Conservation (phyloP, 257 asterid species). For the Striga asiatica region DNA sequence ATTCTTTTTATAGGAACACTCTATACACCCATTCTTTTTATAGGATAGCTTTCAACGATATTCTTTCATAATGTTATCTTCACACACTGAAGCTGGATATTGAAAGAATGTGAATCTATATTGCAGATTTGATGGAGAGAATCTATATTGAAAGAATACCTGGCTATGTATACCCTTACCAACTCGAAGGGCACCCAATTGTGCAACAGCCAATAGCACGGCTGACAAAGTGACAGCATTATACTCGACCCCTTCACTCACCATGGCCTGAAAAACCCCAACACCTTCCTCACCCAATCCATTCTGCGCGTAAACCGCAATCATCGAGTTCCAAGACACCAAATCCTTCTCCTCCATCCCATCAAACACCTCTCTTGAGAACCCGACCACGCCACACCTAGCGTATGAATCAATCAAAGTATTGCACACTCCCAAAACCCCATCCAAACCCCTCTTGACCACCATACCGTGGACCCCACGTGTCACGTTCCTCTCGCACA, state of each 20-base stretch:
- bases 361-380: conserved; percentile 58
- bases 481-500: conserved; percentile 42
- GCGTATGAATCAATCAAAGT: conserved; percentile 85
- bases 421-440: conserved; percentile 46
- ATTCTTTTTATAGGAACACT: no score
- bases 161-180: conserved; percentile 72
- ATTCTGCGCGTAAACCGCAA: conserved; percentile 72
- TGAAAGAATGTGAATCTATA: background rate
- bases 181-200: conserved; percentile 65
- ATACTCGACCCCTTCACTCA: conserved; percentile 28
- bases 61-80: no score
- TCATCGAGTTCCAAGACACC: conserved; percentile 79
- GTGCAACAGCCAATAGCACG: conserved; percentile 74
- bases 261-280: conserved; percentile 42
- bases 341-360: conserved; percentile 55
- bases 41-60: no score
- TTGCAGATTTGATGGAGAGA: background rate
- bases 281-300: conserved; percentile 57
- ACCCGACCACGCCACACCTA: conserved; percentile 62
- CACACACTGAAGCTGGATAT: no score
- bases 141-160: conserved; percentile 26
- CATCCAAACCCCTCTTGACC: conserved; percentile 51
- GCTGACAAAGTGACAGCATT: conserved; percentile 69
- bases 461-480: conserved; percentile 64
- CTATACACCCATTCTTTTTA: no score